Percentiles rank a stretch among this genome's conserved stretches.
Evolutionary conservation across 768 basidiomycete species (phyloP).

Genomic region (Lentinula detonsa): DNA sequence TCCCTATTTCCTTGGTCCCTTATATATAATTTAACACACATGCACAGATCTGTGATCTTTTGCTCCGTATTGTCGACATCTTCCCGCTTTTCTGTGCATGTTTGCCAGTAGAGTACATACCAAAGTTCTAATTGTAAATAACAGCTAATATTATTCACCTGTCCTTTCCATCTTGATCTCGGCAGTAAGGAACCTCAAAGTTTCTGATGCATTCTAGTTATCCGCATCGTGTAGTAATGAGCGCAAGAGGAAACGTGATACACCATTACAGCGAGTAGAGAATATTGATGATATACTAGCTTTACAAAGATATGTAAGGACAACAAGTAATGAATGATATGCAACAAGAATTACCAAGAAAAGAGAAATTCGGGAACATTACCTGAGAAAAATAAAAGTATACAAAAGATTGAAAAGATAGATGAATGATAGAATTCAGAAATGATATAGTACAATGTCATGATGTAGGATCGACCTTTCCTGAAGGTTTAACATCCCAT

Average conservation of each 20-base stretch:
- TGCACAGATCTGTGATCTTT: background rate
- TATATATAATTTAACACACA: background rate
- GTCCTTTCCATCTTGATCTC: too few species aligned
- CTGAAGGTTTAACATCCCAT: constrained; percentile 50
- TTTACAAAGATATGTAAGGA: background rate
- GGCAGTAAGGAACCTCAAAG: too few species aligned
- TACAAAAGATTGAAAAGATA: background rate
- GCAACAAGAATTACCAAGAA: background rate
- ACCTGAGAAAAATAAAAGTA: background rate
- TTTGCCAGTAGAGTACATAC: background rate
- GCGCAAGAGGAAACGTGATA: too few species aligned
- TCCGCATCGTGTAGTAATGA: too few species aligned
- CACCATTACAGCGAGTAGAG: too few species aligned
- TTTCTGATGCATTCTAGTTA: too few species aligned
- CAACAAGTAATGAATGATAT: background rate
- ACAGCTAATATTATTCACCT: background rate
- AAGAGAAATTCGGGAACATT: too few species aligned
- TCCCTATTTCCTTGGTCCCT: too few species aligned
- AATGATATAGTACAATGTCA: background rate
- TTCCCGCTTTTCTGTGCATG: background rate
- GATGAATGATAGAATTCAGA: background rate
- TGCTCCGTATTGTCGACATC: background rate
- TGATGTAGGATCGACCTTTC: background rate
- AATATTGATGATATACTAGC: background rate
- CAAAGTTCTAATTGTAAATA: background rate